Conservation (phyloP, 1,284 basidiomycete species). For the Meira nashicola region DNA sequence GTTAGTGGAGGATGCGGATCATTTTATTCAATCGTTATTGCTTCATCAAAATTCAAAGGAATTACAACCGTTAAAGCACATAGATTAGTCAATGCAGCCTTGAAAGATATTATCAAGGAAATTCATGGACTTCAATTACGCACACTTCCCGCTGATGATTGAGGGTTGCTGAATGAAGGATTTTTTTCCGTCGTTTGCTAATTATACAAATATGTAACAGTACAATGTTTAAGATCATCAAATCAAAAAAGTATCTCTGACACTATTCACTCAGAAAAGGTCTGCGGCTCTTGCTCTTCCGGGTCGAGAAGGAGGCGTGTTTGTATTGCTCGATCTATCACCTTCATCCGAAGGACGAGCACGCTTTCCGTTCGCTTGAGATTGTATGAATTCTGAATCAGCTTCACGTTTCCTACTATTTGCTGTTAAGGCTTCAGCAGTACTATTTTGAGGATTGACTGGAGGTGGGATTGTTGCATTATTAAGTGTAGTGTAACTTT, state of each 20-base stretch:
- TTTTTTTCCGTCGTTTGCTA: too few species aligned
- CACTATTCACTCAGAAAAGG: constrained; percentile 19
- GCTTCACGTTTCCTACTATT: constrained; percentile 6
- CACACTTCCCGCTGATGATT: background rate
- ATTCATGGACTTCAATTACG: constrained; percentile 75
- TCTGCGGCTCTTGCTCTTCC: constrained; percentile 25
- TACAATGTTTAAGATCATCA: too few species aligned
- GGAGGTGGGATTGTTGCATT: constrained; percentile 9
- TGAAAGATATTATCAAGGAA: constrained; percentile 83
- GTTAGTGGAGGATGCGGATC: constrained; percentile 74
- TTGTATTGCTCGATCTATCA: constrained; percentile 13
- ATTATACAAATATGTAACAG: too few species aligned
- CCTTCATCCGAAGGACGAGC: constrained; percentile 1
- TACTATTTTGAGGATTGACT: constrained; percentile 12
- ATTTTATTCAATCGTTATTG: constrained; percentile 89
- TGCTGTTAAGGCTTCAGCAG: constrained; percentile 12
- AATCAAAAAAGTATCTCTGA: too few species aligned
- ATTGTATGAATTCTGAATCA: background rate
- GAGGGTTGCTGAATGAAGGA: background rate
- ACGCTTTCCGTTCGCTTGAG: constrained; percentile 1
- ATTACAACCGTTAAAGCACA: constrained; percentile 88
- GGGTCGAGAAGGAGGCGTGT: background rate
- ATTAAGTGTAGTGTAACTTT: constrained; percentile 14
- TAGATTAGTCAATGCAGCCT: constrained; percentile 75
- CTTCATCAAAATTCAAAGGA: constrained; percentile 77